phyloP scores from a whole-genome alignment of 129 eudicot species.

The Flaveria sonorensis region DNA sequence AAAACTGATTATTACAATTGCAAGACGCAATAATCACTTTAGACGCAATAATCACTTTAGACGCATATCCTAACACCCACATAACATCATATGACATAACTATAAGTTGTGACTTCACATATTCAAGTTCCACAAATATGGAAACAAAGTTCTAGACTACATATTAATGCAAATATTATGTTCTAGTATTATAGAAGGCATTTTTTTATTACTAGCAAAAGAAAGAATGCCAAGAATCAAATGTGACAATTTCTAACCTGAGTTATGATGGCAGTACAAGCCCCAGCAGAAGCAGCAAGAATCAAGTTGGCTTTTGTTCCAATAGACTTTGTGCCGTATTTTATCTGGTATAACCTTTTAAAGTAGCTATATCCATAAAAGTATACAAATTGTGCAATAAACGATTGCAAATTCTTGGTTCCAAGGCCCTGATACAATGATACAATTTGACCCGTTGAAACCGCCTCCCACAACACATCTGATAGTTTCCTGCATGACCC shows the following conservation, averaged over 20 bases:
- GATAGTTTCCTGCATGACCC: conserved; percentile 57
- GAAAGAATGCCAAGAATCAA: neutral
- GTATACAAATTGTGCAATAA: conserved; percentile 65
- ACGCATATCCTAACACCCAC: too few species aligned
- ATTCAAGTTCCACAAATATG: too few species aligned
- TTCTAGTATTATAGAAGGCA: too few species aligned
- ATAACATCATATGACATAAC: too few species aligned
- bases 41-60: too few species aligned
- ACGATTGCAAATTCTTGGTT: conserved; percentile 63
- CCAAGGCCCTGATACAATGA: conserved; percentile 52
- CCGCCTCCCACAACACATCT: conserved; percentile 64
- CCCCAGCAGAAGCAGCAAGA: conserved; percentile 73
- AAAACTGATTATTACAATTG: too few species aligned
- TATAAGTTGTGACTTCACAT: too few species aligned
- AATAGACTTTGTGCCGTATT: conserved; percentile 51
- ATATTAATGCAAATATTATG: too few species aligned
- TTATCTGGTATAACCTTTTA: conserved; percentile 55
- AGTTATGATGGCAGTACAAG: conserved; percentile 63
- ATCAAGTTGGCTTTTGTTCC: conserved; percentile 67
- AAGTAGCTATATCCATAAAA: conserved; percentile 74
- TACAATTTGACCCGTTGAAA: conserved; percentile 47
- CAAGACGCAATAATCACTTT: too few species aligned
- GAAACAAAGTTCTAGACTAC: too few species aligned
- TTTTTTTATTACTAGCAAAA: too few species aligned
- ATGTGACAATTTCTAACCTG: conserved; percentile 39